Conservation (phyloP, 352 stramenopile genomes). For the Saprolegnia diclina region DNA sequence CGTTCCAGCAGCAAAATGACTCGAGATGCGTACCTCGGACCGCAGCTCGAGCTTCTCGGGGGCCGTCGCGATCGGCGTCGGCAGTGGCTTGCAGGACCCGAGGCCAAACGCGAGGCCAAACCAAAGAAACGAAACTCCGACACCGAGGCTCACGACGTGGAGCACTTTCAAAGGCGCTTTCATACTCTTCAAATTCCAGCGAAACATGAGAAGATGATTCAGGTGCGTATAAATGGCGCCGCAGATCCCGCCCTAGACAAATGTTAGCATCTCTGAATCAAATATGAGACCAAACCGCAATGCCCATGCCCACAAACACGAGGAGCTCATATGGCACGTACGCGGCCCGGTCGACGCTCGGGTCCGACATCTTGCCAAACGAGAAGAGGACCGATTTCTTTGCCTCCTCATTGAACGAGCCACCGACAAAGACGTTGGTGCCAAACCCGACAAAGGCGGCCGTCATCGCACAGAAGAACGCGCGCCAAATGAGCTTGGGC, state of each 20-base stretch:
- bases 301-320: conserved; percentile 21
- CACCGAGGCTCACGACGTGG: conserved; percentile 1
- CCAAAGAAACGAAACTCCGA: conserved; percentile 6
- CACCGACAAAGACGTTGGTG: conserved; percentile 13
- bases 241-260: conserved; percentile 7
- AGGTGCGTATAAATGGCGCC: conserved; percentile 14
- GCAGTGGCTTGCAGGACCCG: conserved; percentile 13
- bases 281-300: conserved; percentile 6
- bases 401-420: conserved; percentile 13
- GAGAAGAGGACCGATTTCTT: conserved; percentile 25
- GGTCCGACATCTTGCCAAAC: conserved; percentile 21
- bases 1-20: too few species aligned
- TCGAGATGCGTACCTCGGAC: neutral
- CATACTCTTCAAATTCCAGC: neutral
- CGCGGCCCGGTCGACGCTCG: conserved; percentile 17
- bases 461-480: conserved; percentile 38
- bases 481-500: conserved; percentile 36
- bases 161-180: neutral
- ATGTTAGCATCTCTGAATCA: too few species aligned
- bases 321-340: conserved; percentile 23
- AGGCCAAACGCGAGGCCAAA: neutral
- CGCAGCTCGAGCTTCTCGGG: conserved; percentile 15
- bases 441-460: conserved; percentile 4
- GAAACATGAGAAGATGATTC: conserved; percentile 9
- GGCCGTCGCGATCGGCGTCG: neutral